Evolutionary conservation across 495 filamentous ascomycete species (phyloP), one percentile per base, ranked within the genome.

Genomic region (Filosporella fistucella): DNA sequence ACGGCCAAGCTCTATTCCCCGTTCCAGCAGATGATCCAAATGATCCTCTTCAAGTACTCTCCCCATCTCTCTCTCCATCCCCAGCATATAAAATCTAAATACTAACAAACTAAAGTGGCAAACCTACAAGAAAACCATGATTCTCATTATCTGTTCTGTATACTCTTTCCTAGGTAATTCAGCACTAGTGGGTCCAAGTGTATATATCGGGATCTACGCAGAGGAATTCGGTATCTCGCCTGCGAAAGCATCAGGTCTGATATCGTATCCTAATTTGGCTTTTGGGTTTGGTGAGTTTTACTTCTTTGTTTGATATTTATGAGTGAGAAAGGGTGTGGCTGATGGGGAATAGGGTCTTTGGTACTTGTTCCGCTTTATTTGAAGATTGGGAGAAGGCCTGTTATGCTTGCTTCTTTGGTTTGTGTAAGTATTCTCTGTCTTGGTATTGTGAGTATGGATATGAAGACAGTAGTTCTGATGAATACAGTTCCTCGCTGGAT

Each of bases 101-200:
- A 56, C 41, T 26, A n/a, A 9, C 4, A 25, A 14, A 4, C 12
- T 32, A 16, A 39, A 75, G 68, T 84, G 79, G 80, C 67, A 76
- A 1, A 66, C 58, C 22, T 73, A 70, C 58, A 80, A 79, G 59
- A 82, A 84, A 55, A 75, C 64, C 4, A 65, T 76, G 59, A 84
- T 84, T 42, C 62, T 84, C 6, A 57, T 79, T 35, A 73, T 81
- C 48, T 75, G 72, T 55, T 72, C 75, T 0, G 46, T 78, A 16
- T 84, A 82, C 52, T 82, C 78, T 0, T 84, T 84, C 55, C 68
- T 82, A 8, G 74, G 76, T 2, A 84, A 82, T 43, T 72, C 75
- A 8, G 63, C 78, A 0, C 60, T 82, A 12, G 64, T 77, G 2
- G 78, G 80, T 0, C 78, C 79, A 0, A 71, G 77, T 0, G 77